Evolutionary conservation across 176 grass and related monocot species (phyloP).

Genomic region (Aegilops speltoides): DNA sequence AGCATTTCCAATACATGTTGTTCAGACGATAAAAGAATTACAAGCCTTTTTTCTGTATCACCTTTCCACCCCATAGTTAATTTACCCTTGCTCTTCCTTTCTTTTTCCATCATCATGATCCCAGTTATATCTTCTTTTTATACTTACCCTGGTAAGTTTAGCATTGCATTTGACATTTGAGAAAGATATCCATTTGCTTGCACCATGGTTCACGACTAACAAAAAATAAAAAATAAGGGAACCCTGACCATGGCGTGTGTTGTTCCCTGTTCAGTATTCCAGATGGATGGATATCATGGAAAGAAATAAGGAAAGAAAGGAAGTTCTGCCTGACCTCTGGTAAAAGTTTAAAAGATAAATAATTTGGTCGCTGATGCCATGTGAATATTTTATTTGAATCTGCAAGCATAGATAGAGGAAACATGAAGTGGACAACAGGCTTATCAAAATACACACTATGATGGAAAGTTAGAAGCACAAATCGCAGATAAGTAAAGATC

Average conservation of each 20-base stretch:
- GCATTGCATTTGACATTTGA: not conserved
- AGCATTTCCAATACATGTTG: not conserved
- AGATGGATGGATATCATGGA: not conserved
- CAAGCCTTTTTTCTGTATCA: not conserved
- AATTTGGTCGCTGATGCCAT: not conserved
- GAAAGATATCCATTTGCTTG: not conserved
- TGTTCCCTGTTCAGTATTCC: not conserved
- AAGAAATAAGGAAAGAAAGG: not conserved
- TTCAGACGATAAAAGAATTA: not conserved
- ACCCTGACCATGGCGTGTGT: not conserved
- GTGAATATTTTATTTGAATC: slow-evolving; percentile 16
- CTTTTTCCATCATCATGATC: not conserved
- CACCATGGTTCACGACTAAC: not conserved
- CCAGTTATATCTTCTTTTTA: not conserved
- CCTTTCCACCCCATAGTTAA: not conserved
- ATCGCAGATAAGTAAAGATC: not conserved
- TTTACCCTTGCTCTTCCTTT: not conserved
- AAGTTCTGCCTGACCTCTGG: not conserved
- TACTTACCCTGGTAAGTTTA: not conserved
- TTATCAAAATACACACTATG: not conserved
- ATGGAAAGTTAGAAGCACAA: not conserved
- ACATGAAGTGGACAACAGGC: not conserved
- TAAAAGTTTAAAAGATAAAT: slow-evolving; percentile 21
- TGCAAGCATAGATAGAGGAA: slow-evolving; percentile 2
- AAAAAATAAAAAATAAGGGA: not conserved